These are phyloP conservation scores for Diplocarpon rosae DNA, from an alignment of 2,329 filamentous ascomycete species.

Conservation along the genomic window DNA sequence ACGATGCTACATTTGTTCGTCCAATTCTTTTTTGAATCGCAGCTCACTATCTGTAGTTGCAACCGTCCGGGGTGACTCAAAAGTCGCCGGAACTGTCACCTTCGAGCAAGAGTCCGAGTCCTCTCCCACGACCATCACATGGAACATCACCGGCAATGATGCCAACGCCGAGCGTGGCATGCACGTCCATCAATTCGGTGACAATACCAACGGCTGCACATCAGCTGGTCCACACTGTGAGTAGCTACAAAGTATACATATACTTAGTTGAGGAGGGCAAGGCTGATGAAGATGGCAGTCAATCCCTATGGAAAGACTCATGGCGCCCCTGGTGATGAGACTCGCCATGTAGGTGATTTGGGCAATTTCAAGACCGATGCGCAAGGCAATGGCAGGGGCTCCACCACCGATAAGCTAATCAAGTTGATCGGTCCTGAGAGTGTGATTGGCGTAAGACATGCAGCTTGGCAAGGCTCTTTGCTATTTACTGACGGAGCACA, in stretches of 20 bases:
- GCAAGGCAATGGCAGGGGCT: slow-evolving; percentile 81
- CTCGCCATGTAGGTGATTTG: slow-evolving; percentile 92
- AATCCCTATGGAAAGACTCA: slow-evolving; percentile 92
- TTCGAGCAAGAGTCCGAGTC: slow-evolving; percentile 88
- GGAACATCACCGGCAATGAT: slow-evolving; percentile 87
- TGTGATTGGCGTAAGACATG: slow-evolving; percentile 67
- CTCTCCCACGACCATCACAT: slow-evolving; percentile 74
- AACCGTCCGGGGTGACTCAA: slow-evolving; percentile 95
- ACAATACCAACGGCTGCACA: slow-evolving; percentile 99
- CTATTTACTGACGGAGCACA: slow-evolving; percentile 30
- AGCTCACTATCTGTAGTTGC: slow-evolving; percentile 50
- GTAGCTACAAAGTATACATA: slow-evolving; percentile 27
- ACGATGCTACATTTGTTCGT: background rate
- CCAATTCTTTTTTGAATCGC: slow-evolving; percentile 10
- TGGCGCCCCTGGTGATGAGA: slow-evolving; percentile 71
- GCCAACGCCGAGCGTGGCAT: slow-evolving; percentile 93
- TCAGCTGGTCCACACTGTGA: slow-evolving; percentile 94
- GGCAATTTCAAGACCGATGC: slow-evolving; percentile 95
- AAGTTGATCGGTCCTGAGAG: slow-evolving; percentile 96
- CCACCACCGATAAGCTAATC: slow-evolving; percentile 67
- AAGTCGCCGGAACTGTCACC: slow-evolving; percentile 83
- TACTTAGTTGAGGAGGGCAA: background rate
- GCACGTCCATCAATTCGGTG: slow-evolving; percentile 97
- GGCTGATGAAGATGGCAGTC: slow-evolving; percentile 44
- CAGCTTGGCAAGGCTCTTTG: background rate